phyloP scores from a whole-genome alignment of 805 yeast species.

The Candida wancherniae region DNA sequence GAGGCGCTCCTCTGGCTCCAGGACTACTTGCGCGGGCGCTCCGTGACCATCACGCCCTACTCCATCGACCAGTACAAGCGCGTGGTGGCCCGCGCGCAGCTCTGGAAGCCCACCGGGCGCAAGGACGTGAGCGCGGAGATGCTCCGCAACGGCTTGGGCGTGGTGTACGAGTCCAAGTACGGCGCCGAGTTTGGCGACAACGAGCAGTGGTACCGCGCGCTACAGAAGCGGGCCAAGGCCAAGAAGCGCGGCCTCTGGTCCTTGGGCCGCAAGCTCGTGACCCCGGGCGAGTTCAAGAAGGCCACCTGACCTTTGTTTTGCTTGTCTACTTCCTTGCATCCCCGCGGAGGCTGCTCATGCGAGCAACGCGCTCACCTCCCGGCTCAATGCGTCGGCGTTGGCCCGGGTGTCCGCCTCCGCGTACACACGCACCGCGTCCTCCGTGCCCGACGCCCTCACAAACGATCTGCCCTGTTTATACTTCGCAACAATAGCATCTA shows the following conservation, averaged over 20 bases:
- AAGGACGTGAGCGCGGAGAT: constrained; percentile 84
- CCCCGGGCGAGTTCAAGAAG: constrained; percentile 79
- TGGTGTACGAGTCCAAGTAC: constrained; percentile 77
- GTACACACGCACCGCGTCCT: constrained; percentile 93
- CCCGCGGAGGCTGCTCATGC: no score
- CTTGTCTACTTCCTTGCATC: not conserved
- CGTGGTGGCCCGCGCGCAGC: constrained; percentile 75
- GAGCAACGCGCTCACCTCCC: constrained; percentile 26
- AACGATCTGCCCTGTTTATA: constrained; percentile 72
- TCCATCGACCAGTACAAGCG: constrained; percentile 85
- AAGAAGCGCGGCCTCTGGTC: constrained; percentile 68
- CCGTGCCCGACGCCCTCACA: constrained; percentile 97
- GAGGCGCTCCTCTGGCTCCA: constrained; percentile 83
- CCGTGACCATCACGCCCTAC: constrained; percentile 72
- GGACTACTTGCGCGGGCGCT: constrained; percentile 56
- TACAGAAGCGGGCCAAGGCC: constrained; percentile 57
- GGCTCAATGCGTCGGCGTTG: constrained; percentile 26
- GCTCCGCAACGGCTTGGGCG: constrained; percentile 77
- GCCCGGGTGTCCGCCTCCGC: constrained; percentile 68
- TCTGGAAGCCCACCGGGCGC: constrained; percentile 52
- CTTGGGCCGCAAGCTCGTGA: constrained; percentile 43
- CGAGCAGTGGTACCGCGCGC: constrained; percentile 52
- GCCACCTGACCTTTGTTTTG: not conserved
- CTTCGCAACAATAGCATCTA: constrained; percentile 59
- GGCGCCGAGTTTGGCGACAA: constrained; percentile 85